Conservation (phyloP, 495 filamentous ascomycete genomes). For the Trichocladium uniseriatum region DNA sequence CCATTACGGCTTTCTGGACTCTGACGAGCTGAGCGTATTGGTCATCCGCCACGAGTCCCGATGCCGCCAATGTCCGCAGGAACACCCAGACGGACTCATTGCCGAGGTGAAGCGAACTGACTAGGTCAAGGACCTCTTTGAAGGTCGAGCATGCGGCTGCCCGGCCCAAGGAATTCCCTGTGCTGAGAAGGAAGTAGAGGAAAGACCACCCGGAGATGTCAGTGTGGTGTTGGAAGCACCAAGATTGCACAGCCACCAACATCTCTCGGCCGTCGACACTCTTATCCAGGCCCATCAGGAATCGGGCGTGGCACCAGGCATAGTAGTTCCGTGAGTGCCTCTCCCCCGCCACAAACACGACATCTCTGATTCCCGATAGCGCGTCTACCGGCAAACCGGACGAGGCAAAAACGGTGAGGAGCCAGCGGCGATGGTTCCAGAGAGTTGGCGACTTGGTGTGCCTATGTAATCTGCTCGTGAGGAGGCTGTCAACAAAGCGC, state of each 20-base stretch:
- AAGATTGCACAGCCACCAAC: slow-evolving; percentile 32
- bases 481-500: slow-evolving; percentile 52
- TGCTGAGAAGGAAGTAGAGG: slow-evolving; percentile 43
- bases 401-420: slow-evolving; percentile 33
- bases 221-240: slow-evolving; percentile 57
- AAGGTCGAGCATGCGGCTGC: slow-evolving; percentile 20
- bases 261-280: not conserved
- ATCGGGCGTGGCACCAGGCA: slow-evolving; percentile 66
- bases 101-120: slow-evolving; percentile 37
- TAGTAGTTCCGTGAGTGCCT: slow-evolving; percentile 79
- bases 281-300: slow-evolving; percentile 28
- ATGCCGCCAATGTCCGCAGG: slow-evolving; percentile 37
- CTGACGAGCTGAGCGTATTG: slow-evolving; percentile 23
- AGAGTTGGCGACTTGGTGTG: slow-evolving; percentile 81
- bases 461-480: slow-evolving; percentile 66
- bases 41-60: slow-evolving; percentile 21
- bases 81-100: slow-evolving; percentile 52
- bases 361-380: slow-evolving; percentile 38
- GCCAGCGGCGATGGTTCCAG: slow-evolving; percentile 71
- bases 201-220: slow-evolving; percentile 75
- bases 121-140: slow-evolving; percentile 33
- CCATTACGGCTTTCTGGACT: slow-evolving; percentile 12
- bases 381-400: slow-evolving; percentile 24
- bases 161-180: not conserved
- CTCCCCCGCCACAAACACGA: slow-evolving; percentile 60